Base-by-base conservation (phyloP, 2,329 filamentous ascomycete genomes). In the Sporothrix variecibatus region DNA sequence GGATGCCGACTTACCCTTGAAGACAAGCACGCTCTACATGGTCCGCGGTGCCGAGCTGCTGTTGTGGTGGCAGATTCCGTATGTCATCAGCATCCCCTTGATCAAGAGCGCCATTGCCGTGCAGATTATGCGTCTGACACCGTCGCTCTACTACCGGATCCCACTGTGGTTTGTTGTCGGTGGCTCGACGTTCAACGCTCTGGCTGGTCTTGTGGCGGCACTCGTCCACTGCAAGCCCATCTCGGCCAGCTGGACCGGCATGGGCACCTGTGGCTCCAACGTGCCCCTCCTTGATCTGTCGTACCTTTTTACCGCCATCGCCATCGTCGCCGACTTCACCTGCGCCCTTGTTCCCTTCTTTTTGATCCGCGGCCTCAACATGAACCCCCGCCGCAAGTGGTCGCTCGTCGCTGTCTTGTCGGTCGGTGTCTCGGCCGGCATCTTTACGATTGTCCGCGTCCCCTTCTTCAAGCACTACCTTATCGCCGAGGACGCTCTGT, bases 371-470 rank as follows among this genome's bases (percentile, higher is more conserved):
- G 65, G 71, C 26, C 75, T 77, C 31, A 74, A 76, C 72, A 76
- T 77, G 76, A 51, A 67, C 17, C 2, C 49, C 2, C 73, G 73
- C 60, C 71, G 49, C 34, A 76, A 76, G 72, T 67, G 70, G 58
- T 71, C 74, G 7, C 70, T 77, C 23, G 65, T 77, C 38, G 12
- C 20, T 26, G 72, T 77, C 60, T 67, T 77, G 53, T 72, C 73
- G 11, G 68, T 77, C 23, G 74, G 75, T 26, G 64, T 82, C 5
- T 82, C 84, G 73, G 81, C 80, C 49, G 78, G 83, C 23, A 75
- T 79, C 12, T 82, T 82, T 0, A 82, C 82, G 0, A 79, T 85
- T 34, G 79, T 84, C 1, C 81, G 84, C 20, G 72, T 62, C 12
- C 74, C 75, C 15, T 74, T 60, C 53, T 71, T 76, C 20, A 38